Evolutionary conservation across 2,329 filamentous ascomycete genomes (phyloP).

Genomic region (Fulvia fulva): DNA sequence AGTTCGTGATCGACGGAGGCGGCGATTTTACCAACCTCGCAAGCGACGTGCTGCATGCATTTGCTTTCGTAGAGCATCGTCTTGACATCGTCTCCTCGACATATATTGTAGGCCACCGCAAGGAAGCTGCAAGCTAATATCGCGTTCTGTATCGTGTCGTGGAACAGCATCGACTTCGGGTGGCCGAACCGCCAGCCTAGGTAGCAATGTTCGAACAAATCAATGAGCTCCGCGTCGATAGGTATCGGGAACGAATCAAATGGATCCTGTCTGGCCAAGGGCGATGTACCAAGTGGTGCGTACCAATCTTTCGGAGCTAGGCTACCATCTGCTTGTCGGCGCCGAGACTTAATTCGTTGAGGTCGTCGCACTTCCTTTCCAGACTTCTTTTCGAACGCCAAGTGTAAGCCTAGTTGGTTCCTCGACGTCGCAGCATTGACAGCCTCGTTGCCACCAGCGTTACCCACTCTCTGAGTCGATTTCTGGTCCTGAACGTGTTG

Average conservation of each 20-base stretch:
- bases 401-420: background rate
- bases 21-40: conserved; percentile 6
- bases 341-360: background rate
- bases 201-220: conserved; percentile 13
- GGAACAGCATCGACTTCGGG: conserved; percentile 8
- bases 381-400: conserved; percentile 14
- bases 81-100: conserved; percentile 11
- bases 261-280: conserved; percentile 12
- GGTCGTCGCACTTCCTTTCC: conserved; percentile 11
- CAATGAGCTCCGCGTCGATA: conserved; percentile 10
- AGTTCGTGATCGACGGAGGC: background rate
- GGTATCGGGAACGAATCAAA: conserved; percentile 17
- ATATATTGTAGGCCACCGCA: conserved; percentile 16
- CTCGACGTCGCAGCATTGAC: background rate
- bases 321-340: background rate
- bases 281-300: conserved; percentile 14
- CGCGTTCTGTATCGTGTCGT: conserved; percentile 9
- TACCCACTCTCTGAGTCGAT: background rate
- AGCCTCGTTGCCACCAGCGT: background rate
- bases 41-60: conserved; percentile 10
- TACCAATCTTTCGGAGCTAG: conserved; percentile 5
- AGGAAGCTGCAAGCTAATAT: conserved; percentile 15
- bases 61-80: conserved; percentile 11
- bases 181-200: conserved; percentile 12
- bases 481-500: conserved; percentile 21